These are phyloP conservation scores for Leccinum fuscescens DNA, from an alignment of 1,284 basidiomycete species.

Conservation along the genomic window DNA sequence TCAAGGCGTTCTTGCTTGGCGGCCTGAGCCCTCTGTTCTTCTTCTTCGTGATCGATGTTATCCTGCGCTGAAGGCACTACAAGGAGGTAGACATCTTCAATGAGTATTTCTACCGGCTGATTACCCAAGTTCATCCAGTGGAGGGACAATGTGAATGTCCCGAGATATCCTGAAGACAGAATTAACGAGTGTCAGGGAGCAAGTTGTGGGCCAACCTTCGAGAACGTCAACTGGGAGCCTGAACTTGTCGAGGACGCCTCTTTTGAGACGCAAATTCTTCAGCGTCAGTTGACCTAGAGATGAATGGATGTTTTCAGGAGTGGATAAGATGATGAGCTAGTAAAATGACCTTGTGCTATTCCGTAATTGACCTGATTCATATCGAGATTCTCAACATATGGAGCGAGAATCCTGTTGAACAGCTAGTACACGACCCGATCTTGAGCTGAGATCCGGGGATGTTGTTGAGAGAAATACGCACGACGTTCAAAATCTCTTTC, in stretches of 20 bases:
- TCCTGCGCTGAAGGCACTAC: conserved; percentile 81
- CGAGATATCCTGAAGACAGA: conserved; percentile 76
- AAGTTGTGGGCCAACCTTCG: conserved; percentile 58
- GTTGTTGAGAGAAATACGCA: conserved; percentile 32
- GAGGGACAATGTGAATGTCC: conserved; percentile 89
- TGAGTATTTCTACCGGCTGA: conserved; percentile 87
- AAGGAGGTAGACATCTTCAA: conserved; percentile 95
- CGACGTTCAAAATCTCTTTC: conserved; percentile 75
- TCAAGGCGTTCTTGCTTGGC: conserved; percentile 88
- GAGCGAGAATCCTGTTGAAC: conserved; percentile 90
- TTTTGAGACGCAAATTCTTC: conserved; percentile 85
- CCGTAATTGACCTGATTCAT: conserved; percentile 94
- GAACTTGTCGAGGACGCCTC: conserved; percentile 94
- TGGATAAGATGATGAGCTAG: background rate
- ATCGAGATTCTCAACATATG: conserved; percentile 97
- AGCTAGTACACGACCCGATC: conserved; percentile 44
- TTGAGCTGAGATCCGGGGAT: background rate
- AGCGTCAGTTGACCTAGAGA: conserved; percentile 79
- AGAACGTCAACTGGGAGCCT: conserved; percentile 94
- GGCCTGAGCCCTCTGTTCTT: conserved; percentile 79
- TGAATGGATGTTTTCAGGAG: conserved; percentile 8
- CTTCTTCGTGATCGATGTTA: conserved; percentile 80
- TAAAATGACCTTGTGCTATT: conserved; percentile 76
- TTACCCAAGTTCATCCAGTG: conserved; percentile 95
- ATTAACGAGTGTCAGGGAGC: background rate